Evolutionary conservation across 164 flowering plant genomes (phyloP).

Genomic region (Hamamelis virginiana): DNA sequence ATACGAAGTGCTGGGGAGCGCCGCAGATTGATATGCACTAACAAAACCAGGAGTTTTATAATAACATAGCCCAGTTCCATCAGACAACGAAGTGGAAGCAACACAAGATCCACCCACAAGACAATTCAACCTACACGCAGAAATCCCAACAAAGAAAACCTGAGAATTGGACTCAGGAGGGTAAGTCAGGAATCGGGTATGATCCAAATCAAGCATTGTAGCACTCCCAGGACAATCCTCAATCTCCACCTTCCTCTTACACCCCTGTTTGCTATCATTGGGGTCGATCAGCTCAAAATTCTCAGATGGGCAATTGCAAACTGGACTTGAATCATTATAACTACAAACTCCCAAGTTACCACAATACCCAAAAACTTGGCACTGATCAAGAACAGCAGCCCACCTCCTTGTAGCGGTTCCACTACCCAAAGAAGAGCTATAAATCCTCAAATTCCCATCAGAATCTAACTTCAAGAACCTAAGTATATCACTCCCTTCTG

Average conservation of each 20-base stretch:
- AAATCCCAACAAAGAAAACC: constrained; percentile 38
- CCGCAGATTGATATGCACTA: constrained; percentile 67
- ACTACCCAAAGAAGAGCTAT: constrained; percentile 42
- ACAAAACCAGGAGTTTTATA: constrained; percentile 42
- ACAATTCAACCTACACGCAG: constrained; percentile 64
- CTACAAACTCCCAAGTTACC: constrained; percentile 82
- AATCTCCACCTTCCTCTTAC: constrained; percentile 69
- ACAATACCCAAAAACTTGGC: constrained; percentile 76
- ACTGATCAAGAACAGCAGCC: constrained; percentile 82
- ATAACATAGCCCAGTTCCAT: constrained; percentile 75
- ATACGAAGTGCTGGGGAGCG: constrained; percentile 70
- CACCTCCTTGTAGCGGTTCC: constrained; percentile 38
- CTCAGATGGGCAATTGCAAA: constrained; percentile 71
- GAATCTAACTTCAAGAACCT: constrained; percentile 63
- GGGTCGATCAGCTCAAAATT: constrained; percentile 67
- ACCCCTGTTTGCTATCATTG: constrained; percentile 60
- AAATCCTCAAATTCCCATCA: constrained; percentile 91
- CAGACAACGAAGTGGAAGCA: constrained; percentile 64
- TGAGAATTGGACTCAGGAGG: constrained; percentile 48
- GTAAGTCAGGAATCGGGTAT: constrained; percentile 61
- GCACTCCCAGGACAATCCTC: constrained; percentile 46
- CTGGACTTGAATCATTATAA: constrained; percentile 54
- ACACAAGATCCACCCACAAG: constrained; percentile 45
- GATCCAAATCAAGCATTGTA: constrained; percentile 52
- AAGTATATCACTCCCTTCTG: constrained; percentile 43